Evolutionary conservation across 148 eudicot species (phyloP).

Genomic region (Vaccinium macrocarpon): DNA sequence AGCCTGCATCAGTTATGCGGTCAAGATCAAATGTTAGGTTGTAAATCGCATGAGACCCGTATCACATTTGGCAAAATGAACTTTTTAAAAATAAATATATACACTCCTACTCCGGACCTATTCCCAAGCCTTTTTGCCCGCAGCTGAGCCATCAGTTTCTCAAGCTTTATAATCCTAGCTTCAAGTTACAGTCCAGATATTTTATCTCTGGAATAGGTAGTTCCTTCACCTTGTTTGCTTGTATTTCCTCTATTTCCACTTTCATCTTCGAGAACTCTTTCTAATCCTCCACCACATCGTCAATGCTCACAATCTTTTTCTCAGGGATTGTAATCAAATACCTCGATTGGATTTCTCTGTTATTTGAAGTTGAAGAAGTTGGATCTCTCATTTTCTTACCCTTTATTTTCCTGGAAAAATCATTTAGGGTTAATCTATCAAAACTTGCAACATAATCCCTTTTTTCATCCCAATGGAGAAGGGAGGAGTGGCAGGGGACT

Average conservation of each 20-base stretch:
- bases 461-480: too few relatives aligned
- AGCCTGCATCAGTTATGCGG: too few relatives aligned
- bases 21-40: too few relatives aligned
- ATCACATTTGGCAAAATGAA: too few relatives aligned
- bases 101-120: too few relatives aligned
- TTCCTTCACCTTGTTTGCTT: background rate
- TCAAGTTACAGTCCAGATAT: background rate
- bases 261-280: background rate
- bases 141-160: background rate
- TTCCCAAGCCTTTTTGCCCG: background rate
- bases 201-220: background rate
- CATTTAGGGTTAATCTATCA: background rate
- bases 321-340: background rate
- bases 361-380: background rate
- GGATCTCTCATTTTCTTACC: background rate
- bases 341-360: background rate
- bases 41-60: too few relatives aligned
- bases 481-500: background rate
- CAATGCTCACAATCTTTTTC: background rate
- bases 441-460: background rate
- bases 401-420: background rate
- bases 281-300: background rate
- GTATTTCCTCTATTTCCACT: background rate
- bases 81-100: too few relatives aligned
- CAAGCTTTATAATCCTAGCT: conserved; percentile 1